Evolutionary conservation across 139 green algal genomes (phyloP), one percentile per base, ranked within the genome.

Genomic region (Micractinium conductrix): DNA sequence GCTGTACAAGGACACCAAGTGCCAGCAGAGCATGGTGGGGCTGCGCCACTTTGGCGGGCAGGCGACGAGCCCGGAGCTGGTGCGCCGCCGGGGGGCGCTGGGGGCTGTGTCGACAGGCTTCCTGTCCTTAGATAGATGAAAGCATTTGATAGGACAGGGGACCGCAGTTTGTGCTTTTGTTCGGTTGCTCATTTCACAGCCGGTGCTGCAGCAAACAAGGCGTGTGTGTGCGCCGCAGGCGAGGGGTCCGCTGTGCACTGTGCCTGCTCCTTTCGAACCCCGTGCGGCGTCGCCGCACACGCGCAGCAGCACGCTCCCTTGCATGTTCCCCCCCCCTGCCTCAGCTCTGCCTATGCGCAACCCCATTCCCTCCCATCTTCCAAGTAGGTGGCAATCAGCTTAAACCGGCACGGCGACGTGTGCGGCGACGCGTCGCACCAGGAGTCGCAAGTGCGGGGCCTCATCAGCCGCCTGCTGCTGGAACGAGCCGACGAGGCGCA

Each of bases 1-100:
- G 78, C 44, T 98, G 16, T 99, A 99, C 91, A 86, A 94, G 42
- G 88, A 96, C 84, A 84, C 63, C 22, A 80, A 92, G 62, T 94
- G 94, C 82, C 58, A 89, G 33, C 81, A 91, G 68, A 91, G 80
- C 9, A 42, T 98, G 22, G 90, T 95, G 81, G 94, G 95, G 5
- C 68, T 97, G 45, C 38, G 26, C 3, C 74, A 83, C n/a, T 95
- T 97, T 86, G 96, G 95, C 1, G 95, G 94, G 0, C 42, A 45
- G 37, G 55, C 86, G 4, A 91, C 87, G 35, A 96, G 91, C 26
- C 93, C 96, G 12, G 95, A 98, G 60, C 88, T 90, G 63, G 86
- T 92, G 78, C 53, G 76, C 5, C 21, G 84, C 68, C 19, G 22
- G 24, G 33, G 28, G 22, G n/a, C 26, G 7, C 33, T n/a, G 40